Conservation (phyloP, 2,329 filamentous ascomycete species). For the Cordyceps militaris region DNA sequence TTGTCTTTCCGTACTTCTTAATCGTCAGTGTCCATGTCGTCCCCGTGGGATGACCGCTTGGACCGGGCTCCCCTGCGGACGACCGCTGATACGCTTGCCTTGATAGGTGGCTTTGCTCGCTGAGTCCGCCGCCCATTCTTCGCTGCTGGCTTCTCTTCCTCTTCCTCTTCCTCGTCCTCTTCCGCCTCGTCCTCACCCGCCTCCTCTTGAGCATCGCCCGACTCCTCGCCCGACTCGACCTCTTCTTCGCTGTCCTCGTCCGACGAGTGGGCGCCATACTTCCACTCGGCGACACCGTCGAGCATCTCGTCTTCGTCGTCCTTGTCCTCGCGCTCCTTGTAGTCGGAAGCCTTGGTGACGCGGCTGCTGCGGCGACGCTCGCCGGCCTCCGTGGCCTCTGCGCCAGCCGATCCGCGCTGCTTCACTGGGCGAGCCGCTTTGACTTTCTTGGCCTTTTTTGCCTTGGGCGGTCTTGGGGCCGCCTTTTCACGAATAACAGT, state of each 20-base stretch:
- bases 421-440: conserved; percentile 25
- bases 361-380: conserved; percentile 53
- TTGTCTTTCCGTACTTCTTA: neutral
- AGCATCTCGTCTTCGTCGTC: conserved; percentile 57
- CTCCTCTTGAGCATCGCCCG: conserved; percentile 15
- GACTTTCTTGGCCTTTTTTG: conserved; percentile 26
- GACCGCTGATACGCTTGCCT: conserved; percentile 20
- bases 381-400: conserved; percentile 30
- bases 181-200: conserved; percentile 3
- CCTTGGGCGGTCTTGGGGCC: conserved; percentile 20
- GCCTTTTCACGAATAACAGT: conserved; percentile 30
- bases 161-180: conserved; percentile 15
- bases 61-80: conserved; percentile 17
- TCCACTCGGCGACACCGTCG: conserved; percentile 53
- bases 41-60: conserved; percentile 22
- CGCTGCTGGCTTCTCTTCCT: conserved; percentile 7
- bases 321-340: conserved; percentile 49
- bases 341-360: conserved; percentile 38
- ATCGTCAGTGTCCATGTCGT: conserved; percentile 31
- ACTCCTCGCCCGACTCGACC: conserved; percentile 14
- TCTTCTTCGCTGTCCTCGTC: conserved; percentile 17
- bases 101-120: conserved; percentile 19
- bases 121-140: conserved; percentile 18
- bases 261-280: conserved; percentile 35
- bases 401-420: conserved; percentile 18